These are phyloP conservation scores for Hibiscus syriacus DNA, from an alignment of 345 rosid species.

Conservation along the genomic window DNA sequence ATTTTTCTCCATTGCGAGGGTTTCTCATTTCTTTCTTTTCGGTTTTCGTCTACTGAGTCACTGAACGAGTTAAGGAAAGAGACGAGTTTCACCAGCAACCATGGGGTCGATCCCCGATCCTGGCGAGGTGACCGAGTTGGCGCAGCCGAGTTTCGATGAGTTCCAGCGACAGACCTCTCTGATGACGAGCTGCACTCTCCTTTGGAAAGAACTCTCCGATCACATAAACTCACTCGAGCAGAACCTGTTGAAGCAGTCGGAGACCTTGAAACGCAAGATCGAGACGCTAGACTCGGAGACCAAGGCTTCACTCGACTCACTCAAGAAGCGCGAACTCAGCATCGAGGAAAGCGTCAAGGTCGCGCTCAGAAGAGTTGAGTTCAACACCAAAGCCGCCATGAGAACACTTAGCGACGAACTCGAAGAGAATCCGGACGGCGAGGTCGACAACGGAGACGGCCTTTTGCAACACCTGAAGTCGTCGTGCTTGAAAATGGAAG, in stretches of 20 bases:
- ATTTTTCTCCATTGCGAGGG: conserved; percentile 32
- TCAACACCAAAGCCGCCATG: conserved; percentile 41
- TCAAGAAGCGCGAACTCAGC: conserved; percentile 79
- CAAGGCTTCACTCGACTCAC: conserved; percentile 60
- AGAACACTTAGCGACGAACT: conserved; percentile 26
- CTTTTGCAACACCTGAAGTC: conserved; percentile 38
- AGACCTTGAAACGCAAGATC: conserved; percentile 68
- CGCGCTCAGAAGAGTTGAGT: conserved; percentile 53
- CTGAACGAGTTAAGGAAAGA: not conserved
- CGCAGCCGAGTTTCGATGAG: conserved; percentile 90
- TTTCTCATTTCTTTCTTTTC: conserved; percentile 11
- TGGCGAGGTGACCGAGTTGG: conserved; percentile 67
- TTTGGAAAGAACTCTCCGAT: conserved; percentile 98
- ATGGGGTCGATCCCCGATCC: conserved; percentile 99
- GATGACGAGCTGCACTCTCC: conserved; percentile 97
- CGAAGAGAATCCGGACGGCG: conserved; percentile 44
- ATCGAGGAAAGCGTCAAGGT: conserved; percentile 84
- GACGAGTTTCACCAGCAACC: not conserved
- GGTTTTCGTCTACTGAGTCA: conserved; percentile 13
- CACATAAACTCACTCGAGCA: conserved; percentile 85
- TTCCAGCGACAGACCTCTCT: conserved; percentile 87
- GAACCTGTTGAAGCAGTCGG: conserved; percentile 68
- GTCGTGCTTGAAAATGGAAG: conserved; percentile 62
- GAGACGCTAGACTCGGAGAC: conserved; percentile 63
- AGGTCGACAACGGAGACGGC: conserved; percentile 79